Evolutionary conservation across 768 basidiomycete genomes (phyloP).

Genomic region (Psilocybe subaeruginosa): DNA sequence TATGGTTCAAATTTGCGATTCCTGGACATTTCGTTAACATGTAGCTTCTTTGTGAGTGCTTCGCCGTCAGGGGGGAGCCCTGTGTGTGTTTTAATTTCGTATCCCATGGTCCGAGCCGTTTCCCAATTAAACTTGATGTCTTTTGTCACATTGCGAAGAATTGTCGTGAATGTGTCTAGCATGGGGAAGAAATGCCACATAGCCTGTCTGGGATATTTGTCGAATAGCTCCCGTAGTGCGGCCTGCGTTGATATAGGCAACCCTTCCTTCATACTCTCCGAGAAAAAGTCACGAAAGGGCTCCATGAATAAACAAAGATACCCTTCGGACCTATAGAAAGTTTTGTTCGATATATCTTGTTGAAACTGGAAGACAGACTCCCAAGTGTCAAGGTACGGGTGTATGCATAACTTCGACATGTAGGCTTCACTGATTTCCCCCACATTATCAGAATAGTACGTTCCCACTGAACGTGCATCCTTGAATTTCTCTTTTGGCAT

Average conservation of each 20-base stretch:
- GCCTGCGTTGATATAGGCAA: neutral
- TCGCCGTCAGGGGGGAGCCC: neutral
- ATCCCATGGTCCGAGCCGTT: neutral
- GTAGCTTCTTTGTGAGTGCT: no score
- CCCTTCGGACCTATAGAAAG: neutral
- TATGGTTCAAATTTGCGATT: no score
- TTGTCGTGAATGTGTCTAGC: neutral
- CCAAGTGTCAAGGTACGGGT: neutral
- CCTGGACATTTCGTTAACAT: no score
- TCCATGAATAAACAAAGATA: neutral
- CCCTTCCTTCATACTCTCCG: no score
- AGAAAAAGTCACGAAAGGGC: no score
- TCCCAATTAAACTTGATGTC: neutral
- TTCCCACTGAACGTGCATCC: neutral
- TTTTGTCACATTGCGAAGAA: neutral
- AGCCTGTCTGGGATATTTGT: neutral
- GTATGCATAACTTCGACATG: neutral
- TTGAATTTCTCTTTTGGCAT: no score
- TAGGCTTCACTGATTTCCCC: neutral
- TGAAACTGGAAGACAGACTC: no score
- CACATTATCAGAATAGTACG: neutral
- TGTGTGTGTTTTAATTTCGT: neutral
- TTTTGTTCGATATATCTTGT: no score
- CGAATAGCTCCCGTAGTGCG: neutral
- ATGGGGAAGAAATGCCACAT: slow-evolving; percentile 8